phyloP scores from a whole-genome alignment of 768 basidiomycete species.

The Pleurotus ostreatus region DNA sequence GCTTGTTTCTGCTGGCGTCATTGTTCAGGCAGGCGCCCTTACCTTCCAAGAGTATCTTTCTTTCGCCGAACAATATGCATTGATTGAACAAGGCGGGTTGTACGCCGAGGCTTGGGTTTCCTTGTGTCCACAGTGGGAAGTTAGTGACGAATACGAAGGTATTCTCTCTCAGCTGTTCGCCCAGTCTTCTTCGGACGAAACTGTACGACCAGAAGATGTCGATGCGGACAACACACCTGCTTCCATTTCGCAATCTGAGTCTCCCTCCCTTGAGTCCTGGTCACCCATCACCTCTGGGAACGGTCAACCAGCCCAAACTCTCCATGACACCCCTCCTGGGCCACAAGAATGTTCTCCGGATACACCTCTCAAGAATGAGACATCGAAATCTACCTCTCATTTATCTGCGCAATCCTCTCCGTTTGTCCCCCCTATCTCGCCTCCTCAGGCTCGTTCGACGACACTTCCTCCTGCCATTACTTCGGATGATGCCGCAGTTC shows the following conservation, averaged over 20 bases:
- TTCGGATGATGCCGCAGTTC: no score
- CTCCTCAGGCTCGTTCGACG: no score
- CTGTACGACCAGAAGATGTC: not conserved
- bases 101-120: not conserved
- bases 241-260: not conserved
- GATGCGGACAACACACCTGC: not conserved
- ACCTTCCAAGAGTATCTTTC: not conserved
- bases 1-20: not conserved
- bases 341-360: no score
- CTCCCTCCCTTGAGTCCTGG: no score
- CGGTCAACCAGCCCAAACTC: no score
- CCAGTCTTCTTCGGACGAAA: not conserved
- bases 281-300: no score
- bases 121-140: not conserved
- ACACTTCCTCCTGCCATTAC: no score
- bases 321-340: no score
- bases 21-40: not conserved
- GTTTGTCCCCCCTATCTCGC: no score
- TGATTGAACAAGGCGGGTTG: not conserved
- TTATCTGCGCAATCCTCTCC: no score
- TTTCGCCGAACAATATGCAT: not conserved
- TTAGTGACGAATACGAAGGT: not conserved
- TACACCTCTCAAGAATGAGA: no score
- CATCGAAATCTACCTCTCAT: no score
- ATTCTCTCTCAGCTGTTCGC: not conserved